Evolutionary conservation across 1,284 basidiomycete genomes (phyloP).

Genomic region (Moesziomyces sp.): DNA sequence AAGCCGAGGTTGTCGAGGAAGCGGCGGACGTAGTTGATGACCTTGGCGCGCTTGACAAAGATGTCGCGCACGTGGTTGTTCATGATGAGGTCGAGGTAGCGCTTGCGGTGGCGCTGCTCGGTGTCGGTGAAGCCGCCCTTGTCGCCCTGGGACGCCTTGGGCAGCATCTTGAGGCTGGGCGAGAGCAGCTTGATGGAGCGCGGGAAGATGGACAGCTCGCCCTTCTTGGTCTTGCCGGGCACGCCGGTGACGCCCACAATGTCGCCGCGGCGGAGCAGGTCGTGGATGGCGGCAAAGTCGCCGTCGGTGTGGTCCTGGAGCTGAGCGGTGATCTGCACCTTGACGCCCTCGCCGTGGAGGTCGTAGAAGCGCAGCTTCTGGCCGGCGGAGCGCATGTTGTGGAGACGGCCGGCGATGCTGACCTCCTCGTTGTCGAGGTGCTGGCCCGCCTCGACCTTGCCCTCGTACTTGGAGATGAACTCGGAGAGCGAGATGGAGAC

Average conservation of each 20-base stretch:
- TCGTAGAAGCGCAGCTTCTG: constrained; percentile 95
- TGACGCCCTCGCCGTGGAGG: constrained; percentile 88
- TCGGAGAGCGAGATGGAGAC: constrained; percentile 81
- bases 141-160: constrained; percentile 68
- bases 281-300: constrained; percentile 80
- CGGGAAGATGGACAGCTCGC: constrained; percentile 91
- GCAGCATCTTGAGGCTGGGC: constrained; percentile 95
- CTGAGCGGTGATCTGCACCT: constrained; percentile 94
- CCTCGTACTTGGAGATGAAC: constrained; percentile 82
- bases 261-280: constrained; percentile 92
- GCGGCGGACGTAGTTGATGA: constrained; percentile 75
- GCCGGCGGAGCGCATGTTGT: constrained; percentile 85
- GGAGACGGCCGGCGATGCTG: constrained; percentile 86
- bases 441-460: constrained; percentile 67
- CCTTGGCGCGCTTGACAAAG: constrained; percentile 81
- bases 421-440: constrained; percentile 68
- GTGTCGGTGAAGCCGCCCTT: constrained; percentile 79
- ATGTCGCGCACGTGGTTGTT: constrained; percentile 89
- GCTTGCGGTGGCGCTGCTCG: constrained; percentile 97
- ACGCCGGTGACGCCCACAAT: constrained; percentile 91
- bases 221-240: constrained; percentile 93
- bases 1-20: constrained; percentile 93
- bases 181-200: constrained; percentile 86
- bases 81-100: constrained; percentile 97
- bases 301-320: constrained; percentile 75